Percentiles rank a stretch among this genome's conserved stretches.
phyloP scores from a whole-genome alignment of 441 rosid genomes.

The Brassica balearica region DNA sequence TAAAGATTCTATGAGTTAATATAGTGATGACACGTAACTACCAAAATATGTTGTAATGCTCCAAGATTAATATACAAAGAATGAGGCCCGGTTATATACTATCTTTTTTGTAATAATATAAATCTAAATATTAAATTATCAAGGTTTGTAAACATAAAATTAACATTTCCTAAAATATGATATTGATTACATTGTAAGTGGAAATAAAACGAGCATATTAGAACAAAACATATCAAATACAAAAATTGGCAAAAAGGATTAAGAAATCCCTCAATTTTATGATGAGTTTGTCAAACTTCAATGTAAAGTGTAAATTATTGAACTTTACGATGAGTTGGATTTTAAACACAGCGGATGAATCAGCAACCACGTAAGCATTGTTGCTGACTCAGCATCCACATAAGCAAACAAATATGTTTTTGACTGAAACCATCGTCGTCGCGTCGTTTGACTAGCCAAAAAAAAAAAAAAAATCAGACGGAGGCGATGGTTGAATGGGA shows the following conservation, averaged over 20 bases:
- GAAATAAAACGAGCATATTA: background rate
- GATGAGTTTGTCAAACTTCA: background rate
- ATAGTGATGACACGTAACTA: no score
- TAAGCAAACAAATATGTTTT: background rate
- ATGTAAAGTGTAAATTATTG: background rate
- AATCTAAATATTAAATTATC: background rate
- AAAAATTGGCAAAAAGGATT: background rate
- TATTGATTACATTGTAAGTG: no score
- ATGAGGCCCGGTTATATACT: no score
- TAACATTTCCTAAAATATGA: background rate
- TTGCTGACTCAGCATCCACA: constrained; percentile 35
- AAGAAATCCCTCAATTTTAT: background rate
- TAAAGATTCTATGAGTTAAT: no score
- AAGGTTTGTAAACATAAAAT: no score
- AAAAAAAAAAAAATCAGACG: background rate
- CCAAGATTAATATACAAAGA: no score
- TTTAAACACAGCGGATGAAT: background rate
- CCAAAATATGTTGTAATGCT: no score
- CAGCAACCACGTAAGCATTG: background rate
- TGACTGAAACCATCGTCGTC: background rate
- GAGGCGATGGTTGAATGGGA: constrained; percentile 44
- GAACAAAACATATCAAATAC: background rate
- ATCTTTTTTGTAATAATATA: background rate
- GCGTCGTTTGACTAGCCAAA: background rate
- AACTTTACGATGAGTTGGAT: background rate